A percentile compares a stretch with the other conserved stretches of the same genome.
Evolutionary conservation across 192 early-diverging fungal genomes (phyloP).

Genomic region (Coemansia sp.): DNA sequence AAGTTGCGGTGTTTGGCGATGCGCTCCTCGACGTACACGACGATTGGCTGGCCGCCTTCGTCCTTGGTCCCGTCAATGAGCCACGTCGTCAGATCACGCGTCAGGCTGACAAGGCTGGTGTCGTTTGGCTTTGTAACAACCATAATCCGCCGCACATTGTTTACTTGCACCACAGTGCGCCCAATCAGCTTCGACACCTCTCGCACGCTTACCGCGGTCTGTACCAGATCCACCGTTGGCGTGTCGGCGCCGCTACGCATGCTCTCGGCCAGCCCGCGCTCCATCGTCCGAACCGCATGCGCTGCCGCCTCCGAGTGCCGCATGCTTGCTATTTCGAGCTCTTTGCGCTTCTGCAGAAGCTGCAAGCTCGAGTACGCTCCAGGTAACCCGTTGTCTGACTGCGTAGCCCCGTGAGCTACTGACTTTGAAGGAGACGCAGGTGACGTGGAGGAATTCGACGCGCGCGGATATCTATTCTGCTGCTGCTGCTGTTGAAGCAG

Average conservation of each 20-base stretch:
- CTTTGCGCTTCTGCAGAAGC: constrained; percentile 35
- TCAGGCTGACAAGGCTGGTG: constrained; percentile 63
- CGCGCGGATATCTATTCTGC: background rate
- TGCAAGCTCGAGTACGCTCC: constrained; percentile 6
- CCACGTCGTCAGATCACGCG: constrained; percentile 70
- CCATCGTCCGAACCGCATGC: constrained; percentile 41
- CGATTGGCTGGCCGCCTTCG: constrained; percentile 20
- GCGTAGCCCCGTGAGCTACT: background rate
- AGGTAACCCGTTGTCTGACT: constrained; percentile 13
- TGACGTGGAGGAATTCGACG: background rate
- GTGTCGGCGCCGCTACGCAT: constrained; percentile 41
- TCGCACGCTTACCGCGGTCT: constrained; percentile 70
- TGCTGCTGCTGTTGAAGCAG: background rate
- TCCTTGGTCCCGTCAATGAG: constrained; percentile 53
- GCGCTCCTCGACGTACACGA: constrained; percentile 66
- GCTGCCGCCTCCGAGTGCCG: constrained; percentile 40
- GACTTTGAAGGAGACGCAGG: background rate
- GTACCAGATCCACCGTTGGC: constrained; percentile 59
- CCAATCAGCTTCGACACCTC: constrained; percentile 74
- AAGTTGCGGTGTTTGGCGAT: constrained; percentile 64
- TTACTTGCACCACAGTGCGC: constrained; percentile 55
- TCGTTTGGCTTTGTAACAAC: constrained; percentile 80
- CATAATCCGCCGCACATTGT: constrained; percentile 61
- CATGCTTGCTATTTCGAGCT: constrained; percentile 37
- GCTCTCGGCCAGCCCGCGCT: constrained; percentile 35